A percentile compares a stretch with the other conserved stretches of the same genome.
These are phyloP conservation scores for Euphrasia confusa DNA, from an alignment of 257 asterid genomes.

Conservation along the genomic window DNA sequence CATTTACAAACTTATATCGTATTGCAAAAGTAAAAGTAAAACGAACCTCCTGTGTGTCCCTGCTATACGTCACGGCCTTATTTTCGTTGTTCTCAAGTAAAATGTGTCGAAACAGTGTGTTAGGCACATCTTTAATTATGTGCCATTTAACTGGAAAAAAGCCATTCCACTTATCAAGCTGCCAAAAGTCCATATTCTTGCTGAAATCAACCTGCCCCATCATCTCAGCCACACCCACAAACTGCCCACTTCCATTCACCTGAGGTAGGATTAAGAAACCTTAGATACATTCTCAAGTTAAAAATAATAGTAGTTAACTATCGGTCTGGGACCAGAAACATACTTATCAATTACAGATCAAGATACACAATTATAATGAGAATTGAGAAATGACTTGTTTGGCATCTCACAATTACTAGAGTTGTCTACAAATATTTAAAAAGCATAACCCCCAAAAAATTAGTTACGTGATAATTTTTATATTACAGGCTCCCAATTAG, in stretches of 20 bases:
- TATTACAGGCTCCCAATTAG: too few species aligned
- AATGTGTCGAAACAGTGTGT: conserved; percentile 45
- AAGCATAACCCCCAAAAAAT: too few species aligned
- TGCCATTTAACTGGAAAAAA: conserved; percentile 79
- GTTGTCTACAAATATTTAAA: too few species aligned
- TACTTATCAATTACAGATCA: too few species aligned
- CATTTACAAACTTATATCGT: not conserved
- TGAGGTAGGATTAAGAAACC: conserved; percentile 19
- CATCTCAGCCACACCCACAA: conserved; percentile 81
- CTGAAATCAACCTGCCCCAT: conserved; percentile 60
- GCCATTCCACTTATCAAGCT: conserved; percentile 73
- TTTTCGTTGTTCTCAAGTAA: conserved; percentile 63
- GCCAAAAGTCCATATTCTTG: conserved; percentile 78
- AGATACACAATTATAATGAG: too few species aligned
- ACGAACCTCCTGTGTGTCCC: conserved; percentile 79
- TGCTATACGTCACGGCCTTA: conserved; percentile 53
- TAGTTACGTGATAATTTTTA: too few species aligned
- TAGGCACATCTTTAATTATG: conserved; percentile 63
- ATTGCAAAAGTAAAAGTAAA: not conserved
- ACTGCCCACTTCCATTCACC: conserved; percentile 79
- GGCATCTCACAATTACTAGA: too few species aligned
- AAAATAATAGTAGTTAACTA: not conserved
- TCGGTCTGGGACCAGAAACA: not conserved
- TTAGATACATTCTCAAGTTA: not conserved
- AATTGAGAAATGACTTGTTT: too few species aligned